Evolutionary conservation across 2,329 filamentous ascomycete genomes (phyloP).

Genomic region (Metarhizium brunneum): DNA sequence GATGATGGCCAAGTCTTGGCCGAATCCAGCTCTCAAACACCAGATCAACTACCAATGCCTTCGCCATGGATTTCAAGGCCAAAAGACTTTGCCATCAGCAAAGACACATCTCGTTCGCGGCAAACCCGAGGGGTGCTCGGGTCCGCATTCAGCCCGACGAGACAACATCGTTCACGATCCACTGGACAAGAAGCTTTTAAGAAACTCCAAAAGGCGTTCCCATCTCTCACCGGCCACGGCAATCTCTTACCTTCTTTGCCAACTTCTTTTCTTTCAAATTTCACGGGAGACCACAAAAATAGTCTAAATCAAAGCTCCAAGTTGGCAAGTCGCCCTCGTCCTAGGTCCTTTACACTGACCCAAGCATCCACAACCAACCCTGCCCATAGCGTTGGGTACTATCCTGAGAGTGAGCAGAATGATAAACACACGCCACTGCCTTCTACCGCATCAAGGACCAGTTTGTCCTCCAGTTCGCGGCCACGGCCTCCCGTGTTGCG

Average conservation of each 20-base stretch:
- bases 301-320: not conserved
- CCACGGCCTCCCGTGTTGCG: conserved; percentile 18
- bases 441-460: not conserved
- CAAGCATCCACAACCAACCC: not conserved
- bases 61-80: conserved; percentile 21
- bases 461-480: not conserved
- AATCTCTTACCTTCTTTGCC: conserved; percentile 33
- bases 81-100: conserved; percentile 7
- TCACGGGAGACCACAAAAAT: conserved; percentile 19
- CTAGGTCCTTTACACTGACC: conserved; percentile 1
- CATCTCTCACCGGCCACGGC: conserved; percentile 33
- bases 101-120: conserved; percentile 12
- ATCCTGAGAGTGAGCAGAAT: not conserved
- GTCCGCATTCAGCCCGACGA: conserved; percentile 35
- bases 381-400: not conserved
- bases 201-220: conserved; percentile 46
- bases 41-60: conserved; percentile 11
- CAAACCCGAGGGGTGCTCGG: conserved; percentile 27
- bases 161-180: conserved; percentile 43
- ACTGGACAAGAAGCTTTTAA: conserved; percentile 48
- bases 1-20: not conserved
- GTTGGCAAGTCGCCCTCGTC: not conserved
- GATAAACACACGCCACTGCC: not conserved
- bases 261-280: conserved; percentile 27
- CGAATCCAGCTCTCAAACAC: not conserved